phyloP scores from a whole-genome alignment of 2,329 filamentous ascomycete species.

The Cercospora citrullina region DNA sequence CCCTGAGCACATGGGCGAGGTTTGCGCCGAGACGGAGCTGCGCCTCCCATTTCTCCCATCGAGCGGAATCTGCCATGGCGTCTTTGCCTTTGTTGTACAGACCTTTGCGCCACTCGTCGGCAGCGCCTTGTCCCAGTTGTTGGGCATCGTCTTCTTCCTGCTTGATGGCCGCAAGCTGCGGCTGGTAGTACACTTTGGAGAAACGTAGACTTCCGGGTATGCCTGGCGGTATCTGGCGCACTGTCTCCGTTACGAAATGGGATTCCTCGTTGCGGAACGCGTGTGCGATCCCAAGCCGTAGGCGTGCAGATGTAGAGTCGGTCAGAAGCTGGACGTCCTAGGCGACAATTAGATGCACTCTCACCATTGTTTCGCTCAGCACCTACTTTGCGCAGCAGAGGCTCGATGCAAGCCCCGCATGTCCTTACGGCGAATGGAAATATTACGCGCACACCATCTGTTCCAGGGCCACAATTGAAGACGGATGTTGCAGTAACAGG shows the following conservation, averaged over 20 bases:
- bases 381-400: conserved; percentile 65
- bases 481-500: conserved; percentile 39
- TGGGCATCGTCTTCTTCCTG: conserved; percentile 64
- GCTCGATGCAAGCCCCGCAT: conserved; percentile 66
- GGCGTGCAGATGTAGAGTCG: conserved; percentile 57
- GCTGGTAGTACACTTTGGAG: conserved; percentile 65
- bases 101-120: conserved; percentile 78
- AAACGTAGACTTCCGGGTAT: conserved; percentile 53
- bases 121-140: conserved; percentile 64
- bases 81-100: conserved; percentile 64
- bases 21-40: conserved; percentile 32
- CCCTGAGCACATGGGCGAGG: conserved; percentile 35
- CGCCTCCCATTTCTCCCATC: conserved; percentile 75
- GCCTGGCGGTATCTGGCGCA: conserved; percentile 54
- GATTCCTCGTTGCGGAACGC: conserved; percentile 63
- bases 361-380: neutral
- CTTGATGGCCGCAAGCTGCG: conserved; percentile 63
- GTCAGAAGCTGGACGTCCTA: conserved; percentile 71
- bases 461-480: conserved; percentile 63
- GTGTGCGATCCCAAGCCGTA: conserved; percentile 70
- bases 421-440: conserved; percentile 70
- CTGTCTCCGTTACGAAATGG: conserved; percentile 59
- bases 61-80: conserved; percentile 60
- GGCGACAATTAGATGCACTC: conserved; percentile 9
- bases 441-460: conserved; percentile 60